A percentile compares a stretch with the other conserved stretches of the same genome.
Evolutionary conservation across 1,139 yeast species (phyloP).

Genomic region (Candida sojae): DNA sequence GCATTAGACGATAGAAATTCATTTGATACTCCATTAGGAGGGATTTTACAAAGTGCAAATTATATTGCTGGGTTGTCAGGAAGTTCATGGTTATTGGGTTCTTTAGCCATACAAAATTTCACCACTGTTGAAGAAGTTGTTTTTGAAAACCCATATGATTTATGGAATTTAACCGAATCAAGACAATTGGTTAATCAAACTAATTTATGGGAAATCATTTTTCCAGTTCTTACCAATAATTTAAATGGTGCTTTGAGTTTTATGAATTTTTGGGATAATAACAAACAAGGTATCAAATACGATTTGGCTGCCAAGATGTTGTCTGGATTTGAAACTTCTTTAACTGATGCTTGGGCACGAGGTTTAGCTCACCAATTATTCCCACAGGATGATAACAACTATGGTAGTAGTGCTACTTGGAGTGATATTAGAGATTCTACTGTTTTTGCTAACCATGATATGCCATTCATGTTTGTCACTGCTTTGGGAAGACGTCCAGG

Average conservation of each 20-base stretch:
- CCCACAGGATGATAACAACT: slow-evolving; percentile 25
- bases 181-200: slow-evolving; percentile 31
- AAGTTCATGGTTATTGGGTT: slow-evolving; percentile 40
- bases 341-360: slow-evolving; percentile 42
- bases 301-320: slow-evolving; percentile 30
- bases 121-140: slow-evolving; percentile 38
- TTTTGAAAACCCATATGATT: slow-evolving; percentile 26
- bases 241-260: slow-evolving; percentile 29
- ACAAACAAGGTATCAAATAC: slow-evolving; percentile 24
- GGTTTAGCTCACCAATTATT: slow-evolving; percentile 42
- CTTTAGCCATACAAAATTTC: slow-evolving; percentile 36
- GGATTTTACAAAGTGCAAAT: slow-evolving; percentile 38
- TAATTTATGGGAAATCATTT: slow-evolving; percentile 21
- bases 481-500: slow-evolving; percentile 42
- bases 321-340: slow-evolving; percentile 34
- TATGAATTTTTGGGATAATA: slow-evolving; percentile 29
- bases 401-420: slow-evolving; percentile 29
- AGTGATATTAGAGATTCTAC: slow-evolving; percentile 32
- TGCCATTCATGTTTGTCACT: slow-evolving; percentile 43
- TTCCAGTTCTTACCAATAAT: slow-evolving; percentile 24
- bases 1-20: slow-evolving; percentile 77
- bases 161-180: slow-evolving; percentile 38
- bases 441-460: slow-evolving; percentile 32
- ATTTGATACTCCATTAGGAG: slow-evolving; percentile 44
- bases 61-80: slow-evolving; percentile 44